Evolutionary conservation across 345 rosid genomes (phyloP).

Genomic region (Citrus mangshanensis): DNA sequence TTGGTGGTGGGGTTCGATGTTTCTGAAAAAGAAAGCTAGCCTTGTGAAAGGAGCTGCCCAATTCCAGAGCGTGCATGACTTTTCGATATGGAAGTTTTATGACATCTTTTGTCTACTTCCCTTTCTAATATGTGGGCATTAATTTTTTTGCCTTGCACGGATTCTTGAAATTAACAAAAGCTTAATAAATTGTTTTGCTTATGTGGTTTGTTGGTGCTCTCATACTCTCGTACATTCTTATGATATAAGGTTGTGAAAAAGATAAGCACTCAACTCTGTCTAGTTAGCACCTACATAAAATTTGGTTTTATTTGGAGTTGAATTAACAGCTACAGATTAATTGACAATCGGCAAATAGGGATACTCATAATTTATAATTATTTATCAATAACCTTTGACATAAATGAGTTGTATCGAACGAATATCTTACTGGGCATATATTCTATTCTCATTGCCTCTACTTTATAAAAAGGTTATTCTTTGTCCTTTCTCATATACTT

Average conservation of each 20-base stretch:
- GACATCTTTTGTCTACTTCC: background rate
- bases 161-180: background rate
- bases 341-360: too few species aligned
- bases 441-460: too few species aligned
- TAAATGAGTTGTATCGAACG: too few species aligned
- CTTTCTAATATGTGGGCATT: background rate
- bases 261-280: background rate
- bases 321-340: too few species aligned
- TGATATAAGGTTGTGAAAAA: background rate
- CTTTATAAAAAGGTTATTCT: too few species aligned
- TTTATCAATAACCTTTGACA: too few species aligned
- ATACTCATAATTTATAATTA: too few species aligned
- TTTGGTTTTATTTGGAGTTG: background rate
- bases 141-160: background rate
- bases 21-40: background rate
- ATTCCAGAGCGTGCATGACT: background rate
- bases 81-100: background rate
- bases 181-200: background rate
- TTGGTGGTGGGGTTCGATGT: conserved; percentile 12
- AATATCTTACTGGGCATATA: too few species aligned
- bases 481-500: background rate
- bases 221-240: background rate
- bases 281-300: background rate
- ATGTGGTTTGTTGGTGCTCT: background rate
- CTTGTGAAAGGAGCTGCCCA: background rate